Percentiles rank a stretch among this genome's conserved stretches.
Evolutionary conservation across 805 yeast genomes (phyloP).

Genomic region (Yarrowia sp.): DNA sequence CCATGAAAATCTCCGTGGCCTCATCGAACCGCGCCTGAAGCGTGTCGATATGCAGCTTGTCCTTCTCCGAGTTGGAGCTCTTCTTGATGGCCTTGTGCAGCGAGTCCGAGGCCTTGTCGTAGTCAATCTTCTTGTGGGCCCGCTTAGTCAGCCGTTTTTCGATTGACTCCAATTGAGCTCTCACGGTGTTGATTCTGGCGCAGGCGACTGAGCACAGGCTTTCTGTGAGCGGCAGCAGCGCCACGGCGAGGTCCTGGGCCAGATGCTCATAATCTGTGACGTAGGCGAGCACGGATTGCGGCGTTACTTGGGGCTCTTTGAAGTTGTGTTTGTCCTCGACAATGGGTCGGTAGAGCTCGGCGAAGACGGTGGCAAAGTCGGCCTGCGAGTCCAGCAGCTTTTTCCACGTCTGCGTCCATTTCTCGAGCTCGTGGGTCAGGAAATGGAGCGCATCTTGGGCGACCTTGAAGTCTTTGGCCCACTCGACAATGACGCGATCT

Average conservation of each 20-base stretch:
- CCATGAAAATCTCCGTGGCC: slow-evolving; percentile 47
- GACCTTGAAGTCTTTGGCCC: slow-evolving; percentile 49
- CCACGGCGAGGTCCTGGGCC: slow-evolving; percentile 40
- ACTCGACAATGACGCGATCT: slow-evolving; percentile 49
- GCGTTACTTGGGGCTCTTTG: slow-evolving; percentile 34
- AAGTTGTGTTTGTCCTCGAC: slow-evolving; percentile 44
- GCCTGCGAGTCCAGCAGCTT: slow-evolving; percentile 43
- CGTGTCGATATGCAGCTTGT: slow-evolving; percentile 44
- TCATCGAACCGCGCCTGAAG: slow-evolving; percentile 47
- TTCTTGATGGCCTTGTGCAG: slow-evolving; percentile 46
- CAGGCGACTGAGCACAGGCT: slow-evolving; percentile 43
- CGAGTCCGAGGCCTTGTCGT: slow-evolving; percentile 48
- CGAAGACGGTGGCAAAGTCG: slow-evolving; percentile 41
- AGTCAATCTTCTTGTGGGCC: slow-evolving; percentile 52
- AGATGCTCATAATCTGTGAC: slow-evolving; percentile 17
- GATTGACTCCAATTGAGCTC: slow-evolving; percentile 44
- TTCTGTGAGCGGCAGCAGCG: slow-evolving; percentile 46
- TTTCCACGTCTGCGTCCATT: slow-evolving; percentile 45
- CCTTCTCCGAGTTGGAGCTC: slow-evolving; percentile 46
- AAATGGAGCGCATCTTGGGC: slow-evolving; percentile 48
- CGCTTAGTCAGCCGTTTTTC: slow-evolving; percentile 44
- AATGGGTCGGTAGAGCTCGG: slow-evolving; percentile 46
- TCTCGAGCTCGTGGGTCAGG: slow-evolving; percentile 44
- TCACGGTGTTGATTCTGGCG: slow-evolving; percentile 44
- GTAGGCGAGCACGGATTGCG: slow-evolving; percentile 11